These are phyloP conservation scores for Tuber brumale DNA, from an alignment of 495 filamentous ascomycete species.

Conservation along the genomic window DNA sequence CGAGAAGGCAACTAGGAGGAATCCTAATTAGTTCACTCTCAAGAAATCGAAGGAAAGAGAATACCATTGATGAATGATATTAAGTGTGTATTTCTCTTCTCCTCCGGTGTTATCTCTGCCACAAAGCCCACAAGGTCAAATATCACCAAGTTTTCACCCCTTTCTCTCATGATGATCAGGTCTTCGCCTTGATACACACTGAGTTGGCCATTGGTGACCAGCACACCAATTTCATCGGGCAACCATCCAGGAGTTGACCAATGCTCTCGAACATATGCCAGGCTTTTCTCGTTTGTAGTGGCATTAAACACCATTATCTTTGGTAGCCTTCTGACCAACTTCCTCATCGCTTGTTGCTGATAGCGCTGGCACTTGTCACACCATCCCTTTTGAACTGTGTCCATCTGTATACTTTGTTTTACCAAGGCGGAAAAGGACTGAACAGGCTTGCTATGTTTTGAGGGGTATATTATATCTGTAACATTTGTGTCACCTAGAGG, in stretches of 20 bases:
- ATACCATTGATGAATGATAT: slow-evolving; percentile 79
- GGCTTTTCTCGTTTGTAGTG: slow-evolving; percentile 55
- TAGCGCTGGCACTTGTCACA: slow-evolving; percentile 83
- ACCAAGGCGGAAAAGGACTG: slow-evolving; percentile 29
- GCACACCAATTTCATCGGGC: slow-evolving; percentile 83
- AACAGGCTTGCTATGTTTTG: slow-evolving; percentile 42
- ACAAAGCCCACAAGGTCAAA: slow-evolving; percentile 92
- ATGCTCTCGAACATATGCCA: slow-evolving; percentile 54
- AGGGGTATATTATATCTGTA: slow-evolving; percentile 81
- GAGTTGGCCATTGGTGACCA: slow-evolving; percentile 69
- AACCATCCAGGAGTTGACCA: slow-evolving; percentile 88
- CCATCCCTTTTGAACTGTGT: slow-evolving; percentile 67
- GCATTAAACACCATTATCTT: slow-evolving; percentile 77
- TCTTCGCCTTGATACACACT: slow-evolving; percentile 89
- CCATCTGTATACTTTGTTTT: slow-evolving; percentile 77
- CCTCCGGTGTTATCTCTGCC: slow-evolving; percentile 74
- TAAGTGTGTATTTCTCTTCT: slow-evolving; percentile 80
- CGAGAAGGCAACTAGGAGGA: slow-evolving; percentile 60
- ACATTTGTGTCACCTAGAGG: slow-evolving; percentile 50
- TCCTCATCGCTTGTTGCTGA: slow-evolving; percentile 69
- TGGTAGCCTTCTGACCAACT: slow-evolving; percentile 73
- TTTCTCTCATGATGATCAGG: slow-evolving; percentile 58
- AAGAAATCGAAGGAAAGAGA: neutral
- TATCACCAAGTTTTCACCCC: slow-evolving; percentile 52
- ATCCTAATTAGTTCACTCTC: slow-evolving; percentile 8